These are phyloP conservation scores for Coemansia sp. DNA, from an alignment of 192 early-diverging fungal genomes.

Conservation along the genomic window DNA sequence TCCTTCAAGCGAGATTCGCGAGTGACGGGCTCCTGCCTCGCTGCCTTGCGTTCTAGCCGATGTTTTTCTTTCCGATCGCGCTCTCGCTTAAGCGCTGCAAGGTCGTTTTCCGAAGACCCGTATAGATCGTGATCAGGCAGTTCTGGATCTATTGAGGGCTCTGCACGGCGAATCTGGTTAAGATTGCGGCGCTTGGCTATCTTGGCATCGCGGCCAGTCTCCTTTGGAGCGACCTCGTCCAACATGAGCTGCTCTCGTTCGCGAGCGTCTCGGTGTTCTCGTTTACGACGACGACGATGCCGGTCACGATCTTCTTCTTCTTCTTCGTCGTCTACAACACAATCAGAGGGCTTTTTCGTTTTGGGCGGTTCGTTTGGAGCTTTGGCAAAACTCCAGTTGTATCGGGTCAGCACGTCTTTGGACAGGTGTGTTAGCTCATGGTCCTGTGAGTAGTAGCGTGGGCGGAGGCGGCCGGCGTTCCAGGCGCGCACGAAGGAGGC, in stretches of 20 bases:
- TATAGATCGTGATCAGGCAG: constrained; percentile 39
- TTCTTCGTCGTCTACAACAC: constrained; percentile 28
- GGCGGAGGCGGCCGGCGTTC: constrained; percentile 72
- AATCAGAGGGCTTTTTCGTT: constrained; percentile 6
- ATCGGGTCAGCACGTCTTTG: constrained; percentile 63
- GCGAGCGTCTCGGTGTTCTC: constrained; percentile 20
- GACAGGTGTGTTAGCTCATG: constrained; percentile 65
- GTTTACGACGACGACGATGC: constrained; percentile 12
- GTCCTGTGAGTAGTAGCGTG: constrained; percentile 55
- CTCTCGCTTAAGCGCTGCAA: constrained; percentile 44
- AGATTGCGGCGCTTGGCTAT: constrained; percentile 36
- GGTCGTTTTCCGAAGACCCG: constrained; percentile 41
- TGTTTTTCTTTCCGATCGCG: constrained; percentile 21
- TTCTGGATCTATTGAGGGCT: constrained; percentile 26
- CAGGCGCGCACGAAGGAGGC: constrained; percentile 84
- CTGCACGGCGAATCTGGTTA: constrained; percentile 24
- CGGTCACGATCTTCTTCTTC: constrained; percentile 28
- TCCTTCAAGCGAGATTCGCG: constrained; percentile 37
- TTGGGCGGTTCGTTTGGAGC: not conserved
- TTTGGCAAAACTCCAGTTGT: constrained; percentile 72
- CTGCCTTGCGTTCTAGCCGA: constrained; percentile 12
- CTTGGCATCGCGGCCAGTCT: constrained; percentile 47
- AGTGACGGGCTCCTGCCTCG: not conserved
- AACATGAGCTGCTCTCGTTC: constrained; percentile 45
- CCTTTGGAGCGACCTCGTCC: constrained; percentile 51